Percentiles rank a stretch among this genome's conserved stretches.
Evolutionary conservation across 257 asterid genomes (phyloP).

Genomic region (Prunella vulgaris): DNA sequence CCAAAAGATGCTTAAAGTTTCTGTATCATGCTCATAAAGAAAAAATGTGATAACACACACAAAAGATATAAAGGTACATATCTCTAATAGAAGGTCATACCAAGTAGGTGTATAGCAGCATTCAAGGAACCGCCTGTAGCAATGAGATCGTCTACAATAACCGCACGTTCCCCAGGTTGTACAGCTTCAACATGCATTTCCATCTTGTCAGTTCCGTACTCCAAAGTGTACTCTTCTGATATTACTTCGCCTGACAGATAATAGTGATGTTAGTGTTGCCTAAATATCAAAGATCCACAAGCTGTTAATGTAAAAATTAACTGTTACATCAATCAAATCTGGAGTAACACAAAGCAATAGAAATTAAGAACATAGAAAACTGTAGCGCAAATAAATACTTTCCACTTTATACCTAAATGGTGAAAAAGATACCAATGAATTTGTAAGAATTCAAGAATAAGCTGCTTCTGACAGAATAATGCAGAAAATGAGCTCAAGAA

Average conservation of each 20-base stretch:
- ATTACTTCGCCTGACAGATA: conserved; percentile 71
- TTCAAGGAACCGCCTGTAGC: conserved; percentile 92
- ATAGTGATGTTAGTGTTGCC: not conserved
- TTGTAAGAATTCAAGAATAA: not conserved
- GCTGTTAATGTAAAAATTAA: not conserved
- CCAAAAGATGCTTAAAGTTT: not conserved
- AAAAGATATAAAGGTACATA: not conserved
- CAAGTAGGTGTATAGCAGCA: conserved; percentile 89
- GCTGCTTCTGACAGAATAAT: not conserved
- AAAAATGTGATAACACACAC: not conserved
- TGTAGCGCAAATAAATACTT: not conserved
- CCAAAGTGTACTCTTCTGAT: conserved; percentile 92
- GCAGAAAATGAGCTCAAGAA: not conserved
- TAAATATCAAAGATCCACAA: not conserved
- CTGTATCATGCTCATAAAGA: not conserved
- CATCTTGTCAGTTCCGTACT: conserved; percentile 81
- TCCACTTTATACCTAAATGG: not conserved
- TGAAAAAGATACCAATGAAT: not conserved
- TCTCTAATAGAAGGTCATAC: conserved; percentile 32
- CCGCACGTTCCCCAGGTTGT: conserved; percentile 76
- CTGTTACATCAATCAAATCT: not conserved
- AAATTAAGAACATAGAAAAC: not conserved
- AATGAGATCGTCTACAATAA: conserved; percentile 86
- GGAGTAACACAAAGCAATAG: not conserved
- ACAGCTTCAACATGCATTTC: conserved; percentile 99